Base-by-base conservation (phyloP, 2,329 filamentous ascomycete species). In the Fusarium domesticum region DNA sequence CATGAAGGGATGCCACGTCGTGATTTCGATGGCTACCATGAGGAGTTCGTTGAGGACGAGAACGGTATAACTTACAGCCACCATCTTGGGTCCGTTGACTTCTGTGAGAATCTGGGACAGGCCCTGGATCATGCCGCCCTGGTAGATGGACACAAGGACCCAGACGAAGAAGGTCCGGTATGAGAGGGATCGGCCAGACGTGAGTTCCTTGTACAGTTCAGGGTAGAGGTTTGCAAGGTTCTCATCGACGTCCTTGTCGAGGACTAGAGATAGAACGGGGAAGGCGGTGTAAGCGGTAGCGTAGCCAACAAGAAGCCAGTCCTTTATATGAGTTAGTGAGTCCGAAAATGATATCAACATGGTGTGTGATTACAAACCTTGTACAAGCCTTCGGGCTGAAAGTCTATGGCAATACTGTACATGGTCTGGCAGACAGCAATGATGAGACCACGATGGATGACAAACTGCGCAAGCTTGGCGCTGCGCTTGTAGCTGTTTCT, bases 161-260 rank as follows among this genome's bases (percentile, higher is more conserved):
- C 95, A 98, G 51, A 92, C 83, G 71, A 96, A 96, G 71, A 98
- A 98, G 10, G 90, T 96, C 42, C 86, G 83, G 69, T 97, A 97
- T 39, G 85, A 91, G 15, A 98, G 77, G 5, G 86, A 90, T 12
- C 87, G 84, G 8, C 92, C 92, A 0, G 83, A 81, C 0, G 92
- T 96, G n/a, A 98, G 76, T 65, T 98, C 95, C 64, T 95, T 95
- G 77, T 98, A 98, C 2, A 98, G 79, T 62, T 98, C 93, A 0
- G 93, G 95, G 64, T 98, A 98, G 5, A 98, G 77, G 56, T 93
- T 96, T 16, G 93, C 91, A 5, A 98, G 78, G 40, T 86, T 83
- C 69, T 97, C 92, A 62, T 97, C 91, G 5, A 98, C 92, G 60
- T 98, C 93, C 61, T 87, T 87, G 70, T 98, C 93, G 2, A 98